Base-by-base conservation (phyloP, 768 basidiomycete genomes). In the Leucogyrophana mollusca region DNA sequence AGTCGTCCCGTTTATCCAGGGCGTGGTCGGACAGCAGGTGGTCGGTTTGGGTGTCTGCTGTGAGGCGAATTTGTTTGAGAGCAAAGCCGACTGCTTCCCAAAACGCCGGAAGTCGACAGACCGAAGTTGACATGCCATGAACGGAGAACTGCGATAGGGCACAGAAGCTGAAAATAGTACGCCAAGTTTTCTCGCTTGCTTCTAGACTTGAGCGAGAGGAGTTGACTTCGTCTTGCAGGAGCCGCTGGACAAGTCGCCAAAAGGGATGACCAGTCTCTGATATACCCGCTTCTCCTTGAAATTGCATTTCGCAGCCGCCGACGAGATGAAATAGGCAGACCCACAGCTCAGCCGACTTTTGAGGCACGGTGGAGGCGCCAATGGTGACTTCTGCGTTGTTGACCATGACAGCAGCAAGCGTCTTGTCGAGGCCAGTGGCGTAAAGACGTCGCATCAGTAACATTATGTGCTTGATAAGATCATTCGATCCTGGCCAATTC, bases 121-220 rank as follows among this genome's bases (percentile, higher is more conserved):
- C 46, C 16, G 71, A 59, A 2, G 68, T 69, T 4, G 73, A 64
- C 27, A 72, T 49, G 9, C 85, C 85, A 24, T 72, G 64, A 0
- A 70, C 57, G 1, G 85, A 85, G 68, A 95, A 89, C 56, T 94
- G 93, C 0, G 89, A 88, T 10, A 94, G 64, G 1, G 84, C 77
- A 48, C 81, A 87, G 1, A 94, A 62, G 20, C 73, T 76, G 56
- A 90, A 86, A 5, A 87, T 73, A 6, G 74, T 69, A 30, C 72
- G 74, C 88, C 93, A 94, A n/a, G 82, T 68, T 11, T 69, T 57
- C 63, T 97, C 94, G 54, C 81, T 83, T 13, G 67, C 65, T 34
- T 72, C 68, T 1, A 78, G 51, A 18, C 69, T 64, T 17, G 73
- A 64, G 4, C 58, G 59, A 10, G 63, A 51, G 7, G 50, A 45